phyloP scores from a whole-genome alignment of 441 rosid species.

The Rhodomyrtus psidioides region DNA sequence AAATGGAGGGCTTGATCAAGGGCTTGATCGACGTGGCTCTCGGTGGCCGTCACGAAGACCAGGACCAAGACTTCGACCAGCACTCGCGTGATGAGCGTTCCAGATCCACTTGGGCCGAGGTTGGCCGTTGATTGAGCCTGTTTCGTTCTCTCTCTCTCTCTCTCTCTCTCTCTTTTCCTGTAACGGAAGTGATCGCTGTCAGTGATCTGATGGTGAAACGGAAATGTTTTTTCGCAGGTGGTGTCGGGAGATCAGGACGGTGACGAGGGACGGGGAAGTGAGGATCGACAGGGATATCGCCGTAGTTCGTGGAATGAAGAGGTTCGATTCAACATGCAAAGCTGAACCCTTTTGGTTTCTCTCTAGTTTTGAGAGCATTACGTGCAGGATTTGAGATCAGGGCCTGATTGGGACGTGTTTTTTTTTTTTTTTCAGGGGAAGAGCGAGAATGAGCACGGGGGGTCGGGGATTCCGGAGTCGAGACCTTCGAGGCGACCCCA shows the following conservation, averaged over 20 bases:
- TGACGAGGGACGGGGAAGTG: conserved; percentile 3
- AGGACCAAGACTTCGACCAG: background rate
- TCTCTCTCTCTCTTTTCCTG: background rate
- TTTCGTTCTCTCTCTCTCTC: background rate
- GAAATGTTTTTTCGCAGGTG: conserved; percentile 27
- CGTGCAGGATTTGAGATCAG: background rate
- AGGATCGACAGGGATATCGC: background rate
- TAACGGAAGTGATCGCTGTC: background rate
- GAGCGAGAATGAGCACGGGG: conserved; percentile 12
- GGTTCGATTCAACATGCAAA: conserved; percentile 4
- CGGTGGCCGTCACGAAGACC: conserved; percentile 25
- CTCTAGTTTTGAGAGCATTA: too few species aligned
- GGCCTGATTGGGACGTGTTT: background rate
- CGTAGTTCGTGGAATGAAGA: conserved; percentile 15
- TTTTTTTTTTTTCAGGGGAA: background rate
- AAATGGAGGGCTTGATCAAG: conserved; percentile 77
- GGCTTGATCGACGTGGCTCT: conserved; percentile 56
- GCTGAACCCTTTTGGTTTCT: background rate
- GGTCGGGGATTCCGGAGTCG: conserved; percentile 15
- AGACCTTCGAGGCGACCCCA: conserved; percentile 29
- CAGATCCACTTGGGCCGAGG: conserved; percentile 84
- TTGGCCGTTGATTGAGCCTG: conserved; percentile 1
- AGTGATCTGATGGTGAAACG: background rate
- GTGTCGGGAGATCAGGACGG: conserved; percentile 37
- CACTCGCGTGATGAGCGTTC: conserved; percentile 40